Evolutionary conservation across 768 basidiomycete species (phyloP).

Genomic region (Macrolepiota albuminosa): DNA sequence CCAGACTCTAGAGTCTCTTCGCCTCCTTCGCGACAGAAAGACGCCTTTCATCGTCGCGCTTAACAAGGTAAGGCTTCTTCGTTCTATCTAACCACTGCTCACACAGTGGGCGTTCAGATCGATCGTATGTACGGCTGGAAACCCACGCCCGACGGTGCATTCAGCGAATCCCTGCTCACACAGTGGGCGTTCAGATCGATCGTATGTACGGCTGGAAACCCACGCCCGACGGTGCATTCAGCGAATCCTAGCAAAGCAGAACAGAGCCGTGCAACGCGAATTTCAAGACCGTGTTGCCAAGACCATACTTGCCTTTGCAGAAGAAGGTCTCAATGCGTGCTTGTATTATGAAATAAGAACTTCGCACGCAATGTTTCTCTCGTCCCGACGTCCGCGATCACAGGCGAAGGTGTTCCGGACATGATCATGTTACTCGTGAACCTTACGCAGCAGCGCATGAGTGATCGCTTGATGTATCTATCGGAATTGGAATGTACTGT

Average conservation of each 20-base stretch:
- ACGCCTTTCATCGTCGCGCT: conserved; percentile 98
- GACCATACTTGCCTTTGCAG: conserved; percentile 92
- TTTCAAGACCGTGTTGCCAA: conserved; percentile 85
- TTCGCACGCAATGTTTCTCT: conserved; percentile 92
- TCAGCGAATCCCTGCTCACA: conserved; percentile 64
- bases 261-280: conserved; percentile 75
- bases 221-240: conserved; percentile 90
- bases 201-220: conserved; percentile 94
- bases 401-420: conserved; percentile 97
- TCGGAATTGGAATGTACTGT: conserved; percentile 97
- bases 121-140: conserved; percentile 98
- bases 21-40: conserved; percentile 85
- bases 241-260: conserved; percentile 86
- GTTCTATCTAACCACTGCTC: neutral
- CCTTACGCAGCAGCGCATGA: conserved; percentile 97
- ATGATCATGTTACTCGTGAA: conserved; percentile 99
- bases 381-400: conserved; percentile 96
- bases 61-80: conserved; percentile 65
- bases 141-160: conserved; percentile 85
- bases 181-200: conserved; percentile 66
- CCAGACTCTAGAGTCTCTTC: conserved; percentile 96
- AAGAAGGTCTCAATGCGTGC: conserved; percentile 92
- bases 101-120: conserved; percentile 49
- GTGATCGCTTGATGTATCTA: conserved; percentile 95
- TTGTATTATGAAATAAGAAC: conserved; percentile 99